Conservation (phyloP, 228 moss, liverwort and hornwort species). For the Sphagnum fallax region DNA sequence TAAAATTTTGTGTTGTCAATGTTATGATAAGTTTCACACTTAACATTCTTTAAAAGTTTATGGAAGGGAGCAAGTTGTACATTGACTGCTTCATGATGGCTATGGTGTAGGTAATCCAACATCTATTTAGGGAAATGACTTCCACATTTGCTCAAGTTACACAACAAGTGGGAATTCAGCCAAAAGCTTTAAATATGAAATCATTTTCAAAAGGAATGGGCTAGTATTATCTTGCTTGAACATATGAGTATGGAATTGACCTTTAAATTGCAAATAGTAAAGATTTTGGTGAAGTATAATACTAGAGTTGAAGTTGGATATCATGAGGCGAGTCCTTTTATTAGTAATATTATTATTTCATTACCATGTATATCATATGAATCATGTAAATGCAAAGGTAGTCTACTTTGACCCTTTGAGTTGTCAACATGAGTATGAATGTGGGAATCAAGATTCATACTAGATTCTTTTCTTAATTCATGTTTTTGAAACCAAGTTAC, state of each 20-base stretch:
- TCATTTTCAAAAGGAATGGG: too few species aligned
- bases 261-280: background rate
- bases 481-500: too few species aligned
- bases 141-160: conserved; percentile 58
- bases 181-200: too few species aligned
- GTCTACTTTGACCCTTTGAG: too few species aligned
- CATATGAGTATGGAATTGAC: too few species aligned
- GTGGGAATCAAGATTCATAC: too few species aligned
- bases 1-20: conserved; percentile 62
- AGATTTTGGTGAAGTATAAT: background rate
- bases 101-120: conserved; percentile 84
- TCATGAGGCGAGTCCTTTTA: background rate
- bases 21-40: conserved; percentile 67
- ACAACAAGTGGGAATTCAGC: conserved; percentile 52
- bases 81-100: conserved; percentile 85
- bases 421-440: too few species aligned
- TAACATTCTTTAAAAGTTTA: conserved; percentile 72
- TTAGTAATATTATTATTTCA: too few species aligned
- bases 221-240: too few species aligned
- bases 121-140: conserved; percentile 83
- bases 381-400: too few species aligned
- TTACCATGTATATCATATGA: too few species aligned
- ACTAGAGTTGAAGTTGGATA: background rate
- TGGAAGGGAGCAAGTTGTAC: conserved; percentile 76
- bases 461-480: too few species aligned